Evolutionary conservation across 257 asterid genomes (phyloP), one percentile per base, ranked within the genome.

Genomic region (Jacaranda mimosifolia): DNA sequence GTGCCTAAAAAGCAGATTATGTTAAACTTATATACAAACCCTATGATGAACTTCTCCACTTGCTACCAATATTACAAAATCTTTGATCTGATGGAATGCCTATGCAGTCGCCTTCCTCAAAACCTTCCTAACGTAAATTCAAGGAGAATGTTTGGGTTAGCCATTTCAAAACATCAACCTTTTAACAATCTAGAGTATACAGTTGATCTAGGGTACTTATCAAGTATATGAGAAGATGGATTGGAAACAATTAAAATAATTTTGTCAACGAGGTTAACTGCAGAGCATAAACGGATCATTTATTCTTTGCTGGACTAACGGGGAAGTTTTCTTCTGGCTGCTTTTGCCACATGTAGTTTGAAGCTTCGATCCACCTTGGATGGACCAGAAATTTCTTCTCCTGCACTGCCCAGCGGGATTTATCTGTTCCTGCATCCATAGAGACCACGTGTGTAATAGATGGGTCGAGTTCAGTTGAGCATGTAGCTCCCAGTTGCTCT

Each of bases 361-460:
- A 83, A 73, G 98, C 95, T 64, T 91, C 94, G 49, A 91, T 81
- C 98, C 98, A 91, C 48, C 76, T 72, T 0, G 98, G 96, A 79
- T 81, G 86, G 32, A 93, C 97, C 79, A 93, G 76, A 82, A 83
- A 86, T 59, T 83, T 91, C 52, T 88, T 79, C 76, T 91, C 84
- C 56, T 9, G 77, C 64, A 79, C 52, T 0, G 97, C 97, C 94
- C 91, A 85, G 9, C 77, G 90, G 8, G 98, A 89, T 76, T 89
- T 88, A 32, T 87, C 89, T 7, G 96, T 90, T 70, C 94, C 92
- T 5, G 85, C 77, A 57, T 91, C 93, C 78, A 76, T 35, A 13
- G 97, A 90, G 46, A 93, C 90, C 17, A 91, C 94, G 3, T 93
- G 98, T 9, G 98, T 93, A n/a, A 89, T 89, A 5, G 90, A 68